phyloP scores from a whole-genome alignment of 2,329 filamentous ascomycete genomes.

The Monosporascus sp. region DNA sequence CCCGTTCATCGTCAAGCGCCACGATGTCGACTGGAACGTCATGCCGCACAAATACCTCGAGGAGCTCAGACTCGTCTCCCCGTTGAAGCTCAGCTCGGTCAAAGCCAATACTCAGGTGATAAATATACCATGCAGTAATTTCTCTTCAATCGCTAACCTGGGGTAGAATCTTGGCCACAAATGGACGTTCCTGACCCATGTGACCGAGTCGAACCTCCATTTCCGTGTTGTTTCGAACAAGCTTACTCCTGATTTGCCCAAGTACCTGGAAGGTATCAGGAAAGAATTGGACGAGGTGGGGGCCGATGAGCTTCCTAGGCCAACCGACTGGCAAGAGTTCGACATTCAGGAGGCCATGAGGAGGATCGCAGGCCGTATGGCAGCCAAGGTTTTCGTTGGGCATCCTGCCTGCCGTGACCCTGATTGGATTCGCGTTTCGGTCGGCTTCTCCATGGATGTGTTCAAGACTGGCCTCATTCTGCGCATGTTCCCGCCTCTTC shows the following conservation, averaged over 20 bases:
- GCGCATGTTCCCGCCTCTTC: conserved; percentile 10
- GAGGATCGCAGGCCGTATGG: conserved; percentile 7
- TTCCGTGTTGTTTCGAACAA: background rate
- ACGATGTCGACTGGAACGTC: background rate
- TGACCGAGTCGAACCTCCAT: background rate
- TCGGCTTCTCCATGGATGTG: conserved; percentile 9
- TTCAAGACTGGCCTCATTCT: conserved; percentile 9
- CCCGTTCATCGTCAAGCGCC: background rate
- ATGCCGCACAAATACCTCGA: background rate
- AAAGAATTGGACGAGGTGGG: background rate
- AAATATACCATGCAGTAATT: background rate
- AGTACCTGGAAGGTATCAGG: background rate
- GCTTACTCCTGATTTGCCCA: background rate
- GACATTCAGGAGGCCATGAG: conserved; percentile 6
- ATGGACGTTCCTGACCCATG: background rate
- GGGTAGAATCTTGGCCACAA: background rate
- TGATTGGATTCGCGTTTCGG: conserved; percentile 9
- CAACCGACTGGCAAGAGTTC: conserved; percentile 4
- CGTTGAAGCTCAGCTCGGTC: background rate
- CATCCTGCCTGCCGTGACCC: conserved; percentile 7
- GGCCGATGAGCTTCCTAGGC: background rate
- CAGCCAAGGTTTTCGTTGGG: conserved; percentile 9
- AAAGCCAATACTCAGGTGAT: background rate
- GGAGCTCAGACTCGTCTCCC: background rate
- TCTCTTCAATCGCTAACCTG: background rate